Evolutionary conservation across 768 basidiomycete genomes (phyloP).

Genomic region (Suillus bovinus): DNA sequence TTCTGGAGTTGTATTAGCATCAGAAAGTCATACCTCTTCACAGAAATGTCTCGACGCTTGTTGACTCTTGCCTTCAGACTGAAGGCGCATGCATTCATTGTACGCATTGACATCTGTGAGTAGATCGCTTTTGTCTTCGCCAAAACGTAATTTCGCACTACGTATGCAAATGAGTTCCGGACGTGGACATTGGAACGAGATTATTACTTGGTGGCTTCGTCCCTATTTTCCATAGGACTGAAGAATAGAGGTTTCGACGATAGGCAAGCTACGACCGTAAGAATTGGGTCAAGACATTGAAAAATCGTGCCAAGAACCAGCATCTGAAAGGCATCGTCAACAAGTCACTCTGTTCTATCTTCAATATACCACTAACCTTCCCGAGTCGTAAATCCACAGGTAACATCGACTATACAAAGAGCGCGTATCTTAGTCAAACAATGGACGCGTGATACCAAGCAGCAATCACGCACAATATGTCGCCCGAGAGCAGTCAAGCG

Average conservation of each 20-base stretch:
- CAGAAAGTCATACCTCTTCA: slow-evolving; percentile 52
- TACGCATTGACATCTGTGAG: slow-evolving; percentile 82
- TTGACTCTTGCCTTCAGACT: slow-evolving; percentile 49
- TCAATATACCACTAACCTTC: slow-evolving; percentile 50
- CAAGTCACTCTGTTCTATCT: background rate
- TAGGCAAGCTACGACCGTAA: slow-evolving; percentile 80
- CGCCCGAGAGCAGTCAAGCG: slow-evolving; percentile 79
- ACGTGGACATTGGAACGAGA: background rate
- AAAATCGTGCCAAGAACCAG: slow-evolving; percentile 84
- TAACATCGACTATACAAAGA: slow-evolving; percentile 62
- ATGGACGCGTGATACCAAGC: slow-evolving; percentile 1
- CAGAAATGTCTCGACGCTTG: slow-evolving; percentile 58
- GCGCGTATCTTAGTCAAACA: slow-evolving; percentile 8
- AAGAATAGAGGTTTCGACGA: slow-evolving; percentile 89
- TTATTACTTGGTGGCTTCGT: slow-evolving; percentile 71
- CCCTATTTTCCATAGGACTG: slow-evolving; percentile 79
- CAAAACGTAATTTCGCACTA: slow-evolving; percentile 75
- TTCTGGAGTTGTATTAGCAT: slow-evolving; percentile 9
- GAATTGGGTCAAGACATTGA: slow-evolving; percentile 75
- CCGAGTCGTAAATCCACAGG: slow-evolving; percentile 86
- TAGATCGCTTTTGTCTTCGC: slow-evolving; percentile 75
- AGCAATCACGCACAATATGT: slow-evolving; percentile 58
- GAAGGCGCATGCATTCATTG: slow-evolving; percentile 55
- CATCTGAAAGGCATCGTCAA: slow-evolving; percentile 55
- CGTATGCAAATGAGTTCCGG: background rate